A percentile compares a stretch with the other conserved stretches of the same genome.
These are phyloP conservation scores for Vairimorpha ceranae DNA, from an alignment of 371 early-diverging fungal genomes.

Conservation along the genomic window DNA sequence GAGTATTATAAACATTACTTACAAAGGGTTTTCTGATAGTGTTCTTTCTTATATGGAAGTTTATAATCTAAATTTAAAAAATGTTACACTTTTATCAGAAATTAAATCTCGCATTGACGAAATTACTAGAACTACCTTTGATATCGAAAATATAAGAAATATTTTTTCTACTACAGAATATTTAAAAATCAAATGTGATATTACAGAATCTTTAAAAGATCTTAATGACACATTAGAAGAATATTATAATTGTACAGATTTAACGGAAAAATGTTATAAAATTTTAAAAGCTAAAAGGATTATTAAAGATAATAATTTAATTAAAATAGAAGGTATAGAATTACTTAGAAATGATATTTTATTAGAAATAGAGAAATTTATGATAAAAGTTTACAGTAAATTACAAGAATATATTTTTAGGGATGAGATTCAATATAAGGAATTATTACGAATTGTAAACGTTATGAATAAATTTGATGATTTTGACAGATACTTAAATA, in stretches of 20 bases:
- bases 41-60: constrained; percentile 47
- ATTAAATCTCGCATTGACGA: background rate
- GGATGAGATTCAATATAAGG: constrained; percentile 36
- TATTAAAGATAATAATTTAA: constrained; percentile 24
- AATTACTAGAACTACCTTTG: constrained; percentile 7
- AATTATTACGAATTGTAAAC: constrained; percentile 27
- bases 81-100: constrained; percentile 6
- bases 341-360: constrained; percentile 13
- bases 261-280: background rate
- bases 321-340: constrained; percentile 14
- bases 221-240: constrained; percentile 5
- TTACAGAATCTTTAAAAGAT: constrained; percentile 21
- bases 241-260: background rate
- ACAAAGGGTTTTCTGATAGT: constrained; percentile 55
- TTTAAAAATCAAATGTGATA: constrained; percentile 33
- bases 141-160: constrained; percentile 27
- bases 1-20: constrained; percentile 50
- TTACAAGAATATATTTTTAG: constrained; percentile 34
- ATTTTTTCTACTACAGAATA: constrained; percentile 19
- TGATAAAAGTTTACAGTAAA: constrained; percentile 4
- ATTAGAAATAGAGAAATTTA: constrained; percentile 10
- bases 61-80: constrained; percentile 30
- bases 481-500: constrained; percentile 23
- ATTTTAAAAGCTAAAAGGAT: constrained; percentile 14
- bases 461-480: constrained; percentile 7